These are phyloP conservation scores for Sanghuangporus baumii DNA, from an alignment of 1,284 basidiomycete species.

Conservation along the genomic window DNA sequence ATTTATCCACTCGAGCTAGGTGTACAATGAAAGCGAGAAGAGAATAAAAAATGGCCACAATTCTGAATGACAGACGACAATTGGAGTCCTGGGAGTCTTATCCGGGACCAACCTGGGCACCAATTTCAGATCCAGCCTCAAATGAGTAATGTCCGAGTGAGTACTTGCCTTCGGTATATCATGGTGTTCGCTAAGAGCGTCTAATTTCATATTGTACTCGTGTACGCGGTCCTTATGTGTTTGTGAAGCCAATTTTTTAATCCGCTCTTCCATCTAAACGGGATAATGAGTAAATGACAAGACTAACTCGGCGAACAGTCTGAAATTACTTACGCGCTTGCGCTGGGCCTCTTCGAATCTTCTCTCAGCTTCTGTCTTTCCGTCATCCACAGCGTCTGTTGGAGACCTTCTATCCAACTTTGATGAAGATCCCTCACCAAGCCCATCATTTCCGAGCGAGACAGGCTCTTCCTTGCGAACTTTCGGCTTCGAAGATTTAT, in stretches of 20 bases:
- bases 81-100: constrained; percentile 35
- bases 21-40: not conserved
- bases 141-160: constrained; percentile 18
- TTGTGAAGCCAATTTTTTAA: constrained; percentile 76
- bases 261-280: constrained; percentile 70
- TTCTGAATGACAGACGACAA: not conserved
- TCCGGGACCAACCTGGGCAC: constrained; percentile 65
- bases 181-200: constrained; percentile 86
- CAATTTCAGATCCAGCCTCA: constrained; percentile 23
- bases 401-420: constrained; percentile 58
- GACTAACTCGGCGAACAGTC: constrained; percentile 9
- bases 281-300: constrained; percentile 3
- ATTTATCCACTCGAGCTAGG: not conserved
- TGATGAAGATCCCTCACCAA: constrained; percentile 37
- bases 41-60: not conserved
- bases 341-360: constrained; percentile 84
- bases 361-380: constrained; percentile 86
- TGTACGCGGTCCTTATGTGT: constrained; percentile 95
- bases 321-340: constrained; percentile 58
- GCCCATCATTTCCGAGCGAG: constrained; percentile 35
- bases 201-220: constrained; percentile 88
- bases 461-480: constrained; percentile 37
- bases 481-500: constrained; percentile 34
- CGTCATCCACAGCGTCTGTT: constrained; percentile 39
- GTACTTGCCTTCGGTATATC: constrained; percentile 80